Percentiles rank a stretch among this genome's conserved stretches.
Conservation (phyloP, 805 yeast genomes). For the Hanseniaspora occidentalis region DNA sequence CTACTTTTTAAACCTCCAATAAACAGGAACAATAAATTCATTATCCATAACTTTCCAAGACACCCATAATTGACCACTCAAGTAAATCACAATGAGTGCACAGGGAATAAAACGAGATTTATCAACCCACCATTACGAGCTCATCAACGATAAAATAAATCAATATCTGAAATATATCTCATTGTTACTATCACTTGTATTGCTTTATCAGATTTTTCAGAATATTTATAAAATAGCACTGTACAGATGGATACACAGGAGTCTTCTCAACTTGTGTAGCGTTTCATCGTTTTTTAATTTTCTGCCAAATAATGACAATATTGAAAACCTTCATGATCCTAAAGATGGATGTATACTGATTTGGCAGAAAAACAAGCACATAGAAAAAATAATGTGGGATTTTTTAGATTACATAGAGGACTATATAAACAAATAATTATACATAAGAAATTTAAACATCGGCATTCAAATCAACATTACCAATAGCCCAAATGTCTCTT, state of each 20-base stretch:
- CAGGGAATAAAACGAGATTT: too few relatives aligned
- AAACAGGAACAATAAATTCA: too few relatives aligned
- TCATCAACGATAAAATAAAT: not conserved
- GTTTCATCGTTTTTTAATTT: too few relatives aligned
- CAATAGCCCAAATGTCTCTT: slow-evolving; percentile 78
- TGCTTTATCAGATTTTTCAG: not conserved
- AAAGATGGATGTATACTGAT: not conserved
- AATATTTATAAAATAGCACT: not conserved
- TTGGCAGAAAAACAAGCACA: not conserved
- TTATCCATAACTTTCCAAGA: too few relatives aligned
- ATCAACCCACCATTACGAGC: slow-evolving; percentile 2
- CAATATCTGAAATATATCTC: not conserved
- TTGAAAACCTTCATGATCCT: too few relatives aligned
- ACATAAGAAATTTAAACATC: slow-evolving; percentile 11
- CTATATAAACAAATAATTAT: not conserved
- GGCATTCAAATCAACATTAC: slow-evolving; percentile 41
- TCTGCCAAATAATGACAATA: not conserved
- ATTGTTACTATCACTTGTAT: not conserved
- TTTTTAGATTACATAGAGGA: not conserved
- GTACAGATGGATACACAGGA: not conserved
- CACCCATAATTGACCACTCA: too few relatives aligned
- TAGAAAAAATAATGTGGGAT: not conserved
- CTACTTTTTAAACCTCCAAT: too few relatives aligned
- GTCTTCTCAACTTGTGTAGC: too few relatives aligned
- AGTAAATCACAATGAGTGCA: too few relatives aligned